Conservation (phyloP, 768 basidiomycete genomes). For the Crassisporium funariophilum region DNA sequence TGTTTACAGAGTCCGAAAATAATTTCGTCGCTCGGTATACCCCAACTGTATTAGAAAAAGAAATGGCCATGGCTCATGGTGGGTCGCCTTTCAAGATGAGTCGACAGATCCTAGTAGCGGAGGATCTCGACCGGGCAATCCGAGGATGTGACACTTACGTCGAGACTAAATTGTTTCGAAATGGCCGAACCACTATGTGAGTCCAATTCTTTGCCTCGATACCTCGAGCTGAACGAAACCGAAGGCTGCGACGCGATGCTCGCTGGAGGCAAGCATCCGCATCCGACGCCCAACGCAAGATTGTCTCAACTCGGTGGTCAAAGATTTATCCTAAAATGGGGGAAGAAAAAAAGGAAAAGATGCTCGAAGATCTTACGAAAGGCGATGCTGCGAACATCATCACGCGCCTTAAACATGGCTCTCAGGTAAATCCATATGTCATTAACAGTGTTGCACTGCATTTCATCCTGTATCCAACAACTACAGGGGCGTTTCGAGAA, state of each 20-base stretch:
- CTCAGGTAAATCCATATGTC: slow-evolving; percentile 46
- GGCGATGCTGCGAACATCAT: slow-evolving; percentile 83
- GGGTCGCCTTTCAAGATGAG: slow-evolving; percentile 57
- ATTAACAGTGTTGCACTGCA: not conserved
- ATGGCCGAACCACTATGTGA: slow-evolving; percentile 53
- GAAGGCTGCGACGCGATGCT: slow-evolving; percentile 63
- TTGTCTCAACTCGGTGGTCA: slow-evolving; percentile 57
- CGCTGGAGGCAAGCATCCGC: slow-evolving; percentile 67
- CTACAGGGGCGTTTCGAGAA: slow-evolving; percentile 58
- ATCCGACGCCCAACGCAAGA: slow-evolving; percentile 57
- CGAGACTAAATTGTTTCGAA: slow-evolving; percentile 52
- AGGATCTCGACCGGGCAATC: slow-evolving; percentile 59
- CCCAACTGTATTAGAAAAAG: slow-evolving; percentile 48
- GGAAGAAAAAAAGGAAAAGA: slow-evolving; percentile 23
- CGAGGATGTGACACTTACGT: slow-evolving; percentile 73
- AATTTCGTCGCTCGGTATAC: slow-evolving; percentile 56
- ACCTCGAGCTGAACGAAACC: slow-evolving; percentile 3
- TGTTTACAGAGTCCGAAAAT: slow-evolving; percentile 13
- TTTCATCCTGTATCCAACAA: not conserved
- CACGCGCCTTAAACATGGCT: slow-evolving; percentile 75
- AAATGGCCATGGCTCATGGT: slow-evolving; percentile 45
- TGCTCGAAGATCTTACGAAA: slow-evolving; percentile 58
- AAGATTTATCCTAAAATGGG: slow-evolving; percentile 21
- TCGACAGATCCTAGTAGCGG: slow-evolving; percentile 55
- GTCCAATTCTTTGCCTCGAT: slow-evolving; percentile 4